Conservation (phyloP, 2,329 filamentous ascomycete species). For the Trichophyton rubrum region DNA sequence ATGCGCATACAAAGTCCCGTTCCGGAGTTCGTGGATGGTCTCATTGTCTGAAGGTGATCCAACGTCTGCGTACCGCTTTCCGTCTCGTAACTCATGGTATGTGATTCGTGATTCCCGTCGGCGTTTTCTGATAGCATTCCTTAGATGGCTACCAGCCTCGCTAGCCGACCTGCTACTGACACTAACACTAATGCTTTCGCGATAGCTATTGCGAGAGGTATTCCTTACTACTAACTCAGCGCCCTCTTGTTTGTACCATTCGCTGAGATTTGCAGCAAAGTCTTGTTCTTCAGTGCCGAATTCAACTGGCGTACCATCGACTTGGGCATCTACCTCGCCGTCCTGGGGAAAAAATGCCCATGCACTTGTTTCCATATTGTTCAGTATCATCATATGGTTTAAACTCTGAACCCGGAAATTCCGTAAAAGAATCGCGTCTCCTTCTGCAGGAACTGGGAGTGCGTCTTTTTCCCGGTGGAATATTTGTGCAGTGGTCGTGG, state of each 20-base stretch:
- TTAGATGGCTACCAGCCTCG: constrained; percentile 12
- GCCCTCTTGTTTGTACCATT: constrained; percentile 32
- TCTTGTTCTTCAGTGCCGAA: constrained; percentile 26
- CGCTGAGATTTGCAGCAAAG: constrained; percentile 24
- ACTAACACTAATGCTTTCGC: constrained; percentile 17
- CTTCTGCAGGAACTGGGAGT: constrained; percentile 27
- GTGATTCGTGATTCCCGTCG: constrained; percentile 23
- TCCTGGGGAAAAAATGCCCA: constrained; percentile 34
- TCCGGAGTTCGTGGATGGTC: constrained; percentile 31
- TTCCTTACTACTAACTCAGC: constrained; percentile 25
- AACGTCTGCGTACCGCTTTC: constrained; percentile 30
- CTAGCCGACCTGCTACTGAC: constrained; percentile 24
- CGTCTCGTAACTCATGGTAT: constrained; percentile 32
- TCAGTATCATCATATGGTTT: constrained; percentile 29
- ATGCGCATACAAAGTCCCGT: constrained; percentile 33
- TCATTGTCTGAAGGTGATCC: constrained; percentile 27
- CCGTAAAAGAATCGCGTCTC: constrained; percentile 34
- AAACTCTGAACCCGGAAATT: constrained; percentile 35
- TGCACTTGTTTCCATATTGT: constrained; percentile 32
- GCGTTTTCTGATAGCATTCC: constrained; percentile 11
- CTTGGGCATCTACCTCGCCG: constrained; percentile 18
- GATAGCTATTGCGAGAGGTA: neutral
- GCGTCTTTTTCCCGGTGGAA: constrained; percentile 29
- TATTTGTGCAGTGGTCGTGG: constrained; percentile 29
- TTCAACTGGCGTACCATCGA: constrained; percentile 31